Base-by-base conservation (phyloP, 2,329 filamentous ascomycete genomes). In the Colletotrichum eleusines region DNA sequence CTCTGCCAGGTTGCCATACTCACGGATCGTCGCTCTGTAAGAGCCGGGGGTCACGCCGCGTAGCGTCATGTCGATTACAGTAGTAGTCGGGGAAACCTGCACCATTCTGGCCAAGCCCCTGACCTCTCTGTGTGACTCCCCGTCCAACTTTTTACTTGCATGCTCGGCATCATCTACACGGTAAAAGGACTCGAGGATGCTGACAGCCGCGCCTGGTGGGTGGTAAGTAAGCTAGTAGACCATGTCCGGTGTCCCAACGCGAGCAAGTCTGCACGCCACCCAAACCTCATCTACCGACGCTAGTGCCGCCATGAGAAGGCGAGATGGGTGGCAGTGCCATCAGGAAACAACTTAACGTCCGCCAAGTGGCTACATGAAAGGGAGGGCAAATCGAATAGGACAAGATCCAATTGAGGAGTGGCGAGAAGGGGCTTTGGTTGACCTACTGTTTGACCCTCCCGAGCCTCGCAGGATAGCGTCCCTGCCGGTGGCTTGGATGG, bases 401-500 rank as follows among this genome's bases (percentile, higher is more conserved):
- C n/a, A 53, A 62, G 46, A 28, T 28, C 6, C 31, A 38, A n/a
- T 50, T 12, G 28, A 58, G 48, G n/a, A 8, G 40, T 23, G n/a
- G 5, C 44, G 55, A 63, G 71, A 55, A 65, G 64, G 42, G 38
- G 51, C 31, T 74, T 69, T 63, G 72, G 51, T 72, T 59, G 69
- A 88, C 90, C 77, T 86, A 95, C 94, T 94, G 82, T 98, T 91
- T 78, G 94, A 91, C 76, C 87, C 88, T 73, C 96, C 96, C 71
- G 92, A 95, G 66, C 96, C 96, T 75, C 96, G 91, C 69, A 99
- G 84, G 77, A 99, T 98, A 55, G 95, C 95, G 88, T 98, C 95
- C 77, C 94, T 90, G 63, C 96, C 96, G 12, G 95, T 98, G 54
- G 88, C 86, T 83, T 98, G 93, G 74, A 98, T 97, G 9, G 95